A percentile compares a stretch with the other conserved stretches of the same genome.
Evolutionary conservation across 2,329 filamentous ascomycete species (phyloP).

Genomic region (Apiospora malaysiana): DNA sequence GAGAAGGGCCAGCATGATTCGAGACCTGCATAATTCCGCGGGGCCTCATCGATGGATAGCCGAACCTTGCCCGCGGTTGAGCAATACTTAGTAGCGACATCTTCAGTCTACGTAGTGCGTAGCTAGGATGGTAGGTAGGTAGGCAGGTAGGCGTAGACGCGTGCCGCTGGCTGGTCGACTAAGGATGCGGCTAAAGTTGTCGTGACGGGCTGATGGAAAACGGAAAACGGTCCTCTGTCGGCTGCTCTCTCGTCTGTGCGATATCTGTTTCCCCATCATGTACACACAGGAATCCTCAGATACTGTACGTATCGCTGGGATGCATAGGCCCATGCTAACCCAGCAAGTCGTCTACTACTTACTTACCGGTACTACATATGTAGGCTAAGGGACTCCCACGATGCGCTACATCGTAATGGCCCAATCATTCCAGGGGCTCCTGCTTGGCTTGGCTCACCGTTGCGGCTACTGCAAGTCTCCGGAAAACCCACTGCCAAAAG

Average conservation of each 20-base stretch:
- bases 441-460: conserved; percentile 22
- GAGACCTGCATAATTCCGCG: neutral
- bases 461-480: conserved; percentile 23
- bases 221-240: neutral
- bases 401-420: conserved; percentile 16
- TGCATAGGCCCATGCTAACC: conserved; percentile 12
- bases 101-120: too few species aligned
- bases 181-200: conserved; percentile 16
- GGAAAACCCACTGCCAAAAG: neutral
- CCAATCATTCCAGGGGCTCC: conserved; percentile 14
- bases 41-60: neutral
- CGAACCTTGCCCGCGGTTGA: neutral
- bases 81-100: neutral
- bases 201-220: conserved; percentile 4
- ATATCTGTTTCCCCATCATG: neutral
- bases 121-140: too few species aligned
- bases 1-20: neutral
- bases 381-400: conserved; percentile 3
- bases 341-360: conserved; percentile 2
- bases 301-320: neutral
- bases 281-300: neutral
- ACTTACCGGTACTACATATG: too few species aligned
- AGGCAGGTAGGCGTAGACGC: too few species aligned
- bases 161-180: neutral
- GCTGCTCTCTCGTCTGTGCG: conserved; percentile 8